These are phyloP conservation scores for Parachaetomium inaequale DNA, from an alignment of 495 filamentous ascomycete genomes.

Conservation along the genomic window DNA sequence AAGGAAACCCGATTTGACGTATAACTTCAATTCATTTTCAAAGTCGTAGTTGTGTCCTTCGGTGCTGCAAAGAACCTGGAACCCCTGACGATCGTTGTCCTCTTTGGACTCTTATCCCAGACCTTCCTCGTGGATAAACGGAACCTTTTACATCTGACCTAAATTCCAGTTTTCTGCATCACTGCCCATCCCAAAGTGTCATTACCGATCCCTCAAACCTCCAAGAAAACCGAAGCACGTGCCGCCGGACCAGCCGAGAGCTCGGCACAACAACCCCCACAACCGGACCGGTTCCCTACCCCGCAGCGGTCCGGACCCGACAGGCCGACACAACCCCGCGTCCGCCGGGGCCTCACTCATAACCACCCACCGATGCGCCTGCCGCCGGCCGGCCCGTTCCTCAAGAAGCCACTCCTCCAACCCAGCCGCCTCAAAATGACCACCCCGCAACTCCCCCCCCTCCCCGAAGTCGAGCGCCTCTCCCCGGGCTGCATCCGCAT, in stretches of 20 bases:
- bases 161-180: too few species aligned
- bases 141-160: too few species aligned
- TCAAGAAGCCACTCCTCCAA: neutral
- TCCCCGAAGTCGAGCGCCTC: constrained; percentile 65
- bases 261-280: neutral
- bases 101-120: too few species aligned
- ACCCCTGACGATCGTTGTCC: too few species aligned
- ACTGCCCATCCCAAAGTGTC: too few species aligned
- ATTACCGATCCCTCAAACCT: too few species aligned
- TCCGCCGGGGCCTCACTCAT: neutral
- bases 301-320: neutral
- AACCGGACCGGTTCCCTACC: neutral
- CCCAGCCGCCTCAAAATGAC: neutral
- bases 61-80: too few species aligned
- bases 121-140: too few species aligned
- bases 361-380: constrained; percentile 1
- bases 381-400: constrained; percentile 13
- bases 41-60: too few species aligned
- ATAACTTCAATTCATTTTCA: too few species aligned
- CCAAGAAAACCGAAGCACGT: too few species aligned
- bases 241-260: neutral
- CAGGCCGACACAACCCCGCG: neutral
- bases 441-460: constrained; percentile 35
- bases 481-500: constrained; percentile 67
- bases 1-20: too few species aligned